Evolutionary conservation across 306 rosid genomes (phyloP).

Genomic region (Acacia acuminata): DNA sequence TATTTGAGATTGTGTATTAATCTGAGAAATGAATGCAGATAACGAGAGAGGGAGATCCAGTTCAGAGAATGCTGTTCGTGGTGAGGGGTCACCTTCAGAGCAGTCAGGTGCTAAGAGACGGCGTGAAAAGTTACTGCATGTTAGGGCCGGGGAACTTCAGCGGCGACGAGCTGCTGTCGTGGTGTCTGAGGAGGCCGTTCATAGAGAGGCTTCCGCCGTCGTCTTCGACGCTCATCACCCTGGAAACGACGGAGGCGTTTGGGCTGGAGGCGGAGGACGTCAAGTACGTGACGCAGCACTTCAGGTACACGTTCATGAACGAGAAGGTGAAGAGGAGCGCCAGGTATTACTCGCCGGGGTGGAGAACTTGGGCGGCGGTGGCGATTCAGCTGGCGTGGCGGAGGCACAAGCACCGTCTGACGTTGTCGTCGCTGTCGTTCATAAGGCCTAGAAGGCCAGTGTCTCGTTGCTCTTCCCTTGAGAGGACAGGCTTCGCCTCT

Average conservation of each 20-base stretch:
- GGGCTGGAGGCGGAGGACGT: constrained; percentile 83
- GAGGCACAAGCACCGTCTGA: constrained; percentile 68
- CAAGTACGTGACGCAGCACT: constrained; percentile 90
- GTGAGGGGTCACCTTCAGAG: constrained; percentile 95
- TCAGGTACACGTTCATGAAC: constrained; percentile 84
- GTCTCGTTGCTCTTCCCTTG: constrained; percentile 73
- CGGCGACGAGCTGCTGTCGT: constrained; percentile 89
- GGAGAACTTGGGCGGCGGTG: constrained; percentile 98
- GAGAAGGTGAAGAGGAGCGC: constrained; percentile 92
- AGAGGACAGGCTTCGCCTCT: constrained; percentile 84
- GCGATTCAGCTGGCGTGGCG: constrained; percentile 95
- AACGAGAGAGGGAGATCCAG: constrained; percentile 88
- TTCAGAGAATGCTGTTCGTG: constrained; percentile 87
- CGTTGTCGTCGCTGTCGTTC: constrained; percentile 70
- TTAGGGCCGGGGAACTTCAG: constrained; percentile 94
- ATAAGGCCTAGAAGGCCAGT: constrained; percentile 81
- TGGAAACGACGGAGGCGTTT: constrained; percentile 85
- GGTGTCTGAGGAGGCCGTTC: constrained; percentile 86
- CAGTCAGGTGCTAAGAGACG: constrained; percentile 84
- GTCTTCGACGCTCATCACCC: constrained; percentile 69
- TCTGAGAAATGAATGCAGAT: constrained; percentile 42
- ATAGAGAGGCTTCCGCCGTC: constrained; percentile 79
- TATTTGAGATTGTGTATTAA: neutral
- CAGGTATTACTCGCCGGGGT: constrained; percentile 87
- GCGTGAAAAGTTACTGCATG: constrained; percentile 89